Conservation (phyloP, 768 basidiomycete species). For the Rhodosporidiobolus sp. region DNA sequence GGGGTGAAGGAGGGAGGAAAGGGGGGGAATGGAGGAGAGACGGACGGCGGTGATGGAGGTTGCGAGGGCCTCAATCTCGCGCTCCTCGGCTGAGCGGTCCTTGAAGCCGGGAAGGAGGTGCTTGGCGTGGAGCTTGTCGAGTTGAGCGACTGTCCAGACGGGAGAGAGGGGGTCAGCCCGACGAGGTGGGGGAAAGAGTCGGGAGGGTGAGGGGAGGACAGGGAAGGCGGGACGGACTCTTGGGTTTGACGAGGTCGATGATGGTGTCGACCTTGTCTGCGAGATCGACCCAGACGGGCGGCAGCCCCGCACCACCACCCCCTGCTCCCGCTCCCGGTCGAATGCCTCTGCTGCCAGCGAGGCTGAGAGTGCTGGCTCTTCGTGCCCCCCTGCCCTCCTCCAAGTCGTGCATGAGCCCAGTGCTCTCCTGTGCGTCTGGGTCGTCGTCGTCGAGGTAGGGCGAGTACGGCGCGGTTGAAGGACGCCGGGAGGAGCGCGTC, state of each 20-base stretch:
- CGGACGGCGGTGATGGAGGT: slow-evolving; percentile 78
- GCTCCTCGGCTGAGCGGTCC: slow-evolving; percentile 88
- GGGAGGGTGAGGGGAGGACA: background rate
- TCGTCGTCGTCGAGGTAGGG: slow-evolving; percentile 49
- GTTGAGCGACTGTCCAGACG: slow-evolving; percentile 64
- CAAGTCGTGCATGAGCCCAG: slow-evolving; percentile 44
- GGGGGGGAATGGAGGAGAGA: slow-evolving; percentile 51
- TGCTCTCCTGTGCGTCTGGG: slow-evolving; percentile 45
- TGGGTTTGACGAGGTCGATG: slow-evolving; percentile 64
- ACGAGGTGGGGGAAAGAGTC: background rate
- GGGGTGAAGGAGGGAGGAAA: background rate
- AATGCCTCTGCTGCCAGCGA: slow-evolving; percentile 9
- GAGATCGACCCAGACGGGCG: slow-evolving; percentile 59
- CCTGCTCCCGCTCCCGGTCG: background rate
- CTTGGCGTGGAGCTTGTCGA: slow-evolving; percentile 94
- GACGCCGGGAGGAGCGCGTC: slow-evolving; percentile 49
- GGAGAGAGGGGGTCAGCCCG: background rate
- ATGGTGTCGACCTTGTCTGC: slow-evolving; percentile 84
- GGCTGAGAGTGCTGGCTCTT: slow-evolving; percentile 35
- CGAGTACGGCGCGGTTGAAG: slow-evolving; percentile 30
- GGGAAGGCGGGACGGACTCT: slow-evolving; percentile 61
- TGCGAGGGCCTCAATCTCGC: slow-evolving; percentile 83
- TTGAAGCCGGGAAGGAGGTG: slow-evolving; percentile 94
- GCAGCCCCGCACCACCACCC: slow-evolving; percentile 25
- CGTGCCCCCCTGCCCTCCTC: slow-evolving; percentile 62